A percentile compares a stretch with the other conserved stretches of the same genome.
These are phyloP conservation scores for Xylaria palmicola DNA, from an alignment of 495 filamentous ascomycete species.

Conservation along the genomic window DNA sequence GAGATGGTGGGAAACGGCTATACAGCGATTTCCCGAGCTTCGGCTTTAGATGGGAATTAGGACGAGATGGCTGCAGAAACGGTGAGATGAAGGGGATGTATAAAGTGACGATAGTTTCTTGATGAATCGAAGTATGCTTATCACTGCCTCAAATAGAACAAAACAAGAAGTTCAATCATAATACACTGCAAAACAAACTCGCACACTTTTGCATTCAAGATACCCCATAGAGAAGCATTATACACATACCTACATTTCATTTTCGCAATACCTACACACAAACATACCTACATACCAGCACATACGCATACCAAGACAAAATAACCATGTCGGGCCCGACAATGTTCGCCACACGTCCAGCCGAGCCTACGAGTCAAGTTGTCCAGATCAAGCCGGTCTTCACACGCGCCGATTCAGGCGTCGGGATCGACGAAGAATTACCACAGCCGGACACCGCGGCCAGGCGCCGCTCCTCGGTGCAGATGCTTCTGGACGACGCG, in stretches of 20 bases:
- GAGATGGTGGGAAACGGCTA: no score
- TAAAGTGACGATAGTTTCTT: not conserved
- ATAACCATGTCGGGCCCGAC: not conserved
- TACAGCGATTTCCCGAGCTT: no score
- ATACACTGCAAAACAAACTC: not conserved
- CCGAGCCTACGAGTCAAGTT: not conserved
- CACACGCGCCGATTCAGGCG: not conserved
- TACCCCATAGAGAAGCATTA: not conserved
- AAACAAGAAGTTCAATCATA: not conserved
- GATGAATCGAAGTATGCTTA: not conserved
- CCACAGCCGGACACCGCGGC: not conserved
- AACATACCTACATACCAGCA: no score
- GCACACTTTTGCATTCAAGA: not conserved
- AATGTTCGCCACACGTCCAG: not conserved
- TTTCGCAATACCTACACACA: not conserved
- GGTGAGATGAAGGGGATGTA: not conserved
- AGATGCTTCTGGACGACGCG: conserved; percentile 13
- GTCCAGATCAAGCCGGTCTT: not conserved
- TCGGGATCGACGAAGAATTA: not conserved
- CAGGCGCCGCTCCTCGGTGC: not conserved
- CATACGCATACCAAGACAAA: not conserved
- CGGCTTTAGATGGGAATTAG: no score
- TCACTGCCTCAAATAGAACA: not conserved
- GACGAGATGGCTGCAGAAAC: not conserved
- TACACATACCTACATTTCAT: not conserved